Conservation (phyloP, 768 basidiomycete species). For the Termitomyces sp. region DNA sequence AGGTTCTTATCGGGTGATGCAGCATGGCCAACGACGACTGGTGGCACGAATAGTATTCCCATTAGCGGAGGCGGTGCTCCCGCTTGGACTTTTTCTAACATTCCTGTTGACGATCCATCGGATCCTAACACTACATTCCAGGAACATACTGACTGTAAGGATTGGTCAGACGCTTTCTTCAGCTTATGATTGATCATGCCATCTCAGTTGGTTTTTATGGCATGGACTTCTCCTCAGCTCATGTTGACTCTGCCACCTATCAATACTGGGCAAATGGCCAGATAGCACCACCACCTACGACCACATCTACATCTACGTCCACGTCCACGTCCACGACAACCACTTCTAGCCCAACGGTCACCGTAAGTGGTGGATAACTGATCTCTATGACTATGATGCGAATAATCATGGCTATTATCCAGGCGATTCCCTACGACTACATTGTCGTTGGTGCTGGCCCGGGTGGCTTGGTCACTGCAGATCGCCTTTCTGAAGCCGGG, state of each 20-base stretch:
- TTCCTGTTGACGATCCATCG: constrained; percentile 44
- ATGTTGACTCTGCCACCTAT: constrained; percentile 44
- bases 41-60: constrained; percentile 36
- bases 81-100: constrained; percentile 48
- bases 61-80: constrained; percentile 32
- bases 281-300: constrained; percentile 33
- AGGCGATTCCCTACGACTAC: constrained; percentile 49
- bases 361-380: neutral
- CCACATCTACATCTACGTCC: constrained; percentile 26
- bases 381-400: neutral
- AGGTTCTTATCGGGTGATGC: neutral
- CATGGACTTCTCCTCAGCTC: constrained; percentile 41
- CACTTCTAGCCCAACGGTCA: constrained; percentile 27
- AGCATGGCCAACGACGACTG: constrained; percentile 37
- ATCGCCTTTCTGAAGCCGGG: constrained; percentile 56
- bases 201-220: constrained; percentile 58
- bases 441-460: constrained; percentile 58
- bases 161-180: neutral
- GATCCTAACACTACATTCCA: constrained; percentile 47
- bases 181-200: neutral
- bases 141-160: constrained; percentile 59
- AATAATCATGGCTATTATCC: neutral
- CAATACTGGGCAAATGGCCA: constrained; percentile 45
- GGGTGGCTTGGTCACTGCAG: constrained; percentile 56
- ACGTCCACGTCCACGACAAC: constrained; percentile 29